These are phyloP conservation scores for Cyclocybe cylindracea DNA, from an alignment of 768 basidiomycete genomes.

Conservation along the genomic window DNA sequence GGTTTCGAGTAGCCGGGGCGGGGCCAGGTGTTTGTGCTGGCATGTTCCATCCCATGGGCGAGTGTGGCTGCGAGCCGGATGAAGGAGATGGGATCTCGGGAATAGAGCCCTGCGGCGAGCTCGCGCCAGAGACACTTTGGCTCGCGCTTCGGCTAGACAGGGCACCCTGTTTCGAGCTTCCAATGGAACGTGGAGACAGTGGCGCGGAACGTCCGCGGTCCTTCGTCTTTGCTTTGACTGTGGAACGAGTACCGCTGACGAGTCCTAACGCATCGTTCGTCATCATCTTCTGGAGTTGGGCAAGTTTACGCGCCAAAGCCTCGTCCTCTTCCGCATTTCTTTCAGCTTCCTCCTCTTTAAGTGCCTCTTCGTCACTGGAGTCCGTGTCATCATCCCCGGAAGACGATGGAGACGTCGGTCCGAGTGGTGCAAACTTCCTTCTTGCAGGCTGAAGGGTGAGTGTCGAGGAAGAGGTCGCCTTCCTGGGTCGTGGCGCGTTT, in stretches of 20 bases:
- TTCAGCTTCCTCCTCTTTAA: slow-evolving; percentile 71
- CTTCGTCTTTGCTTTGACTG: slow-evolving; percentile 39
- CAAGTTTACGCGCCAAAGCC: slow-evolving; percentile 64
- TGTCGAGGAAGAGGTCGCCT: slow-evolving; percentile 66
- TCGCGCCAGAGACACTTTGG: slow-evolving; percentile 73
- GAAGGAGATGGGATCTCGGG: slow-evolving; percentile 81
- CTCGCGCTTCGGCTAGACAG: slow-evolving; percentile 54
- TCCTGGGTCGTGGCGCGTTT: slow-evolving; percentile 51
- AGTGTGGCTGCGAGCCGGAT: slow-evolving; percentile 52
- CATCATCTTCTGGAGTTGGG: slow-evolving; percentile 70
- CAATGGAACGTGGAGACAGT: slow-evolving; percentile 34
- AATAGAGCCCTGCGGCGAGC: slow-evolving; percentile 77
- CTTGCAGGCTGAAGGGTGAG: slow-evolving; percentile 63
- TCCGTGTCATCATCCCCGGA: slow-evolving; percentile 48
- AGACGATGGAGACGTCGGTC: slow-evolving; percentile 51
- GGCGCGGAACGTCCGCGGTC: slow-evolving; percentile 44
- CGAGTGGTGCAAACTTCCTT: slow-evolving; percentile 36
- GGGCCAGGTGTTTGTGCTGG: slow-evolving; percentile 65
- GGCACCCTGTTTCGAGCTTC: slow-evolving; percentile 30
- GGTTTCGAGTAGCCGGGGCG: slow-evolving; percentile 54
- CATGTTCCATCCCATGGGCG: slow-evolving; percentile 52
- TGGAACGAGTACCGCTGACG: slow-evolving; percentile 43
- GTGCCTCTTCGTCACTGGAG: slow-evolving; percentile 62
- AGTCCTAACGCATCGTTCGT: slow-evolving; percentile 74
- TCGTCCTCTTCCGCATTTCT: slow-evolving; percentile 68